Evolutionary conservation across 768 basidiomycete species (phyloP), one percentile per base, ranked within the genome.

Genomic region (Coprinopsis strossmayeri): DNA sequence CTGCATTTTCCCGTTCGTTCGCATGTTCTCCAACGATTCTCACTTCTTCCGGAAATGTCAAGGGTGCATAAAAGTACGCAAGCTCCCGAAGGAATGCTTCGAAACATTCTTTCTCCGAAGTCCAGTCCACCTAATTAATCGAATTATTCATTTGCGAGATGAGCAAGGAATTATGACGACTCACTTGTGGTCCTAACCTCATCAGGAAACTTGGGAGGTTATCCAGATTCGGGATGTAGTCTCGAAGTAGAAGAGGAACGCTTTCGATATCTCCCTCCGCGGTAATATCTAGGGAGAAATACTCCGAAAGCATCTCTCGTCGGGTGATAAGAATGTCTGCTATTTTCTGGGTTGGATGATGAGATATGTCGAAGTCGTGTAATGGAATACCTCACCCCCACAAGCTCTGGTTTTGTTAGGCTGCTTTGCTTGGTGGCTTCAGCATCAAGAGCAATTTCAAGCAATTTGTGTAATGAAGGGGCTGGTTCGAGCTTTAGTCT

Each of bases 211-310:
- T 72, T 0, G 96, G 96, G 5, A 98, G 70, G 57, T 91, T 88
- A 57, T 92, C 87, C 3, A 98, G 72, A 60, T 94, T 89, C 1
- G 96, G 96, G 4, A 87, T 87, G 60, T 90, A 97, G 35, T 89
- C 92, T 42, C 80, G 76, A 35, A 97, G 72, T 10, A 99, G 70
- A 40, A 93, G 70, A 0, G 96, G 96, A 11, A 99, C 60, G 49
- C 77, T 81, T 56, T 84, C 77, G n/a, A 98, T 66, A 20, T 69
- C 61, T 1, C 90, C 93, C 2, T 76, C 67, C 0, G 74, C 69
- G 4, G 79, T 76, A 53, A 99, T 85, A 21, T 66, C 64, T 17
- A 98, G 64, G 1, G 82, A 84, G 61, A 98, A 98, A 65, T 99
- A 97, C 53, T 97, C 96, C 1, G 78, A 69, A 2, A 98, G 71